Conservation (phyloP, 306 rosid genomes). For the Carpinus fangiana region DNA sequence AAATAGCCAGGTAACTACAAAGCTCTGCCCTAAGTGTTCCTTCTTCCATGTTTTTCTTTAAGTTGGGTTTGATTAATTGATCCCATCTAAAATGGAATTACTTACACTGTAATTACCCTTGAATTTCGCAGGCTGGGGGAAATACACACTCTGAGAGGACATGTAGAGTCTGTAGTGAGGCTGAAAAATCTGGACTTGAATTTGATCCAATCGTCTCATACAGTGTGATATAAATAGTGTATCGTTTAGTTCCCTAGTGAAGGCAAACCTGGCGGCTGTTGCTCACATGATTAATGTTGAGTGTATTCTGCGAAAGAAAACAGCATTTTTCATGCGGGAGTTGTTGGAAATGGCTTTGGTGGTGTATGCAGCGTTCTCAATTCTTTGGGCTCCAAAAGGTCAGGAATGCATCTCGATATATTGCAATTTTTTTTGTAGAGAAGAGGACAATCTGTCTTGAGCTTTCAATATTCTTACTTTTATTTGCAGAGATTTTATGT, state of each 20-base stretch:
- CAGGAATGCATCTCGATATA: not conserved
- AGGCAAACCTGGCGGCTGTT: slow-evolving; percentile 29
- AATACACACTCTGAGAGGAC: slow-evolving; percentile 71
- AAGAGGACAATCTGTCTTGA: not conserved
- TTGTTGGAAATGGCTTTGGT: slow-evolving; percentile 12
- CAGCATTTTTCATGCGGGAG: slow-evolving; percentile 6
- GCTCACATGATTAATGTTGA: slow-evolving; percentile 19
- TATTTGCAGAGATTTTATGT: slow-evolving; percentile 16
- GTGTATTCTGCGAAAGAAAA: slow-evolving; percentile 13
- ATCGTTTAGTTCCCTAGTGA: slow-evolving; percentile 4
- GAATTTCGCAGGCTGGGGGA: slow-evolving; percentile 68
- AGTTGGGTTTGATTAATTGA: not conserved
- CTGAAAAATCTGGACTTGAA: slow-evolving; percentile 61
- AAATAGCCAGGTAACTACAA: slow-evolving; percentile 56
- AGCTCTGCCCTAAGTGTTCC: not conserved
- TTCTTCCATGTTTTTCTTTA: not conserved
- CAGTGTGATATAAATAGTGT: slow-evolving; percentile 45
- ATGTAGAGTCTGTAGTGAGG: slow-evolving; percentile 68
- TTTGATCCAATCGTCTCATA: slow-evolving; percentile 56
- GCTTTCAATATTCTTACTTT: slow-evolving; percentile 20
- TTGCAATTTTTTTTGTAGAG: slow-evolving; percentile 14
- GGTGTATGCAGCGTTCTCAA: slow-evolving; percentile 20
- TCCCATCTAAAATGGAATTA: not conserved
- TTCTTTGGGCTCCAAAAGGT: slow-evolving; percentile 18
- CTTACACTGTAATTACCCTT: not conserved